phyloP scores from a whole-genome alignment of 2,329 filamentous ascomycete genomes.

The Fusarium pseudograminearum region DNA sequence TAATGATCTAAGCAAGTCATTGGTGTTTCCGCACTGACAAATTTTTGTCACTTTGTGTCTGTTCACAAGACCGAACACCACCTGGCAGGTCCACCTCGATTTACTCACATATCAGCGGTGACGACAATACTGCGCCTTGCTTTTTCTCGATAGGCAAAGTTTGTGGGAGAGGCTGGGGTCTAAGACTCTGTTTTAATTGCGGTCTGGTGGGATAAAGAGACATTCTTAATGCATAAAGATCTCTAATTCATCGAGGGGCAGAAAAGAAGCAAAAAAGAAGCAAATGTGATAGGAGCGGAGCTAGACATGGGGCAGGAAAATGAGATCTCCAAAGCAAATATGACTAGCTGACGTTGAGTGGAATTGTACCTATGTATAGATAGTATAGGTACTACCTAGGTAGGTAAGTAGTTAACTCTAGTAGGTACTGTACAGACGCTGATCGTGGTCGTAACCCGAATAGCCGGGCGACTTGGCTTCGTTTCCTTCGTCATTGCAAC shows the following conservation, averaged over 20 bases:
- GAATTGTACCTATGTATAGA: not conserved
- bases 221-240: not conserved
- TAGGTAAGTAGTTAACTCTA: not conserved
- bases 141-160: constrained; percentile 9
- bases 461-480: constrained; percentile 9
- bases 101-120: constrained; percentile 4
- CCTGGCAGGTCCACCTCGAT: not conserved
- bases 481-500: constrained; percentile 14
- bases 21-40: not conserved
- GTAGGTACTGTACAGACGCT: constrained; percentile 1
- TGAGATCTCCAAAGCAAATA: constrained; percentile 36
- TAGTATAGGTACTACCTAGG: not conserved
- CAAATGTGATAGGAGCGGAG: constrained; percentile 10
- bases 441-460: constrained; percentile 32
- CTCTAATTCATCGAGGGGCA: not conserved
- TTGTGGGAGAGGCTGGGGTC: constrained; percentile 27
- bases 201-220: constrained; percentile 2
- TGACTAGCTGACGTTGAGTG: constrained; percentile 7
- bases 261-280: constrained; percentile 14
- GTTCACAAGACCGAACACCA: not conserved
- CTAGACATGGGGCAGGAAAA: constrained; percentile 34
- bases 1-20: not conserved
- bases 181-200: not conserved
- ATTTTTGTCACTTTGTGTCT: not conserved
- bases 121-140: constrained; percentile 11